Evolutionary conservation across 768 basidiomycete genomes (phyloP), one percentile per base, ranked within the genome.

Genomic region (Lentinula detonsa): DNA sequence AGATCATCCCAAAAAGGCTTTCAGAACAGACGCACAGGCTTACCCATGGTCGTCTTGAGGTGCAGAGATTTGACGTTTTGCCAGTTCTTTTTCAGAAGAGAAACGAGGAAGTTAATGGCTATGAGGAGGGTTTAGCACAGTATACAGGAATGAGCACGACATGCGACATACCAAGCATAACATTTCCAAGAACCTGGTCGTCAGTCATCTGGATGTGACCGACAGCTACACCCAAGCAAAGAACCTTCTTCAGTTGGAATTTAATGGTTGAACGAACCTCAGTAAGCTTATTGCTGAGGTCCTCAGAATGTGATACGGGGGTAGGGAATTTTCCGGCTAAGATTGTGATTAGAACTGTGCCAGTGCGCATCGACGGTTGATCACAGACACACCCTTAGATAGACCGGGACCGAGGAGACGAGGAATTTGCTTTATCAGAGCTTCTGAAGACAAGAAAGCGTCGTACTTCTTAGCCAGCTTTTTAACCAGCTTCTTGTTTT

Each of bases 401-500:
- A 99, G 90, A 91, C 97, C 97, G 69, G 97, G 97, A 63, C 97
- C 97, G 64, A 99, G 87, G 57, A 98, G 87, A 95, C 97, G 96
- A 67, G 97, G 97, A 63, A 99, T 98, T 81, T 98, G 96, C 84
- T 97, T 98, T 85, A 99, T 98, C 67, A 99, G 84, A 63, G 93
- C 79, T 76, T 99, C 97, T 61, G 97, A 98, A 39, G 96, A 86
- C 66, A 99, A 81, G 89, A 99, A 99, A 62, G 96, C 95, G 69
- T 99, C 95, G 81, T 98, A 95, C 76, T 98, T 98, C 84, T 98
- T 98, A 67, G 96, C 96, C 68, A 98, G 91, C 82, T 97, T 97
- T 85, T 98, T 99, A 72, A 98, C 97, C 64, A 99, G 92, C 81
- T 99, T 99, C 85, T 99, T 98, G 86, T 98, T 99, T 82, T 97